Evolutionary conservation across 176 grass and related monocot species (phyloP), one percentile per base, ranked within the genome.

Genomic region (Hyparrhenia diplandra): DNA sequence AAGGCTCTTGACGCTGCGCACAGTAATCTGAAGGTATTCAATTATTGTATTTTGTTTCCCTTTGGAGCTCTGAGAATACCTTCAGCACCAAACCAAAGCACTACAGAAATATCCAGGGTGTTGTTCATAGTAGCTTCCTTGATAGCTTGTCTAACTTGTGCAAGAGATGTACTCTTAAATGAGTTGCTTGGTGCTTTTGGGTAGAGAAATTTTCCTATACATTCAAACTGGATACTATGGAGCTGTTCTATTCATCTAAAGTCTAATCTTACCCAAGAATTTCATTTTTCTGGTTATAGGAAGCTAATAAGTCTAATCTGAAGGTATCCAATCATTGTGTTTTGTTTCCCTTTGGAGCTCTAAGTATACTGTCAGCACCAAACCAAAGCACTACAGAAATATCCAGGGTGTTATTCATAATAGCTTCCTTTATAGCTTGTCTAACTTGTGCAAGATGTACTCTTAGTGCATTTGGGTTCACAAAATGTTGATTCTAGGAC

Each of bases 271-370:
- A 71, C 23, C 42, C 31, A 23, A 43, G 62, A 70, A n/a, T 67
- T 70, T 52, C 30, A 36, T 49, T 78, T 14, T 72, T 67, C 13
- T 41, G 76, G 28, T 41, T 73, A 55, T 75, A 97, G 94, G 94
- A 92, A 85, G 89, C 89, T 76, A 78, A 78, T 71, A 88, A 86
- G n/a, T n/a, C n/a, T 51, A 86, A 99, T 64, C 71, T 99, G 65
- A 76, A 99, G 96, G 96, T 95, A 82, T 17, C 63, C 5, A 27
- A 27, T 76, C 28, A 4, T 32, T 32, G 31, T 32, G 31, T 32
- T 32, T 32, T 32, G 31, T 32, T 32, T 32, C 31, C 31, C 4
- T 32, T 32, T 32, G 31, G 31, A 32, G 31, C 31, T 32, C 31
- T 32, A 32, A 32, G 31, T 2, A 32, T 32, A 4, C 31, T 32